A percentile compares a stretch with the other conserved stretches of the same genome.
These are phyloP conservation scores for Lichtheimia ornata DNA, from an alignment of 371 early-diverging fungal species.

Conservation along the genomic window DNA sequence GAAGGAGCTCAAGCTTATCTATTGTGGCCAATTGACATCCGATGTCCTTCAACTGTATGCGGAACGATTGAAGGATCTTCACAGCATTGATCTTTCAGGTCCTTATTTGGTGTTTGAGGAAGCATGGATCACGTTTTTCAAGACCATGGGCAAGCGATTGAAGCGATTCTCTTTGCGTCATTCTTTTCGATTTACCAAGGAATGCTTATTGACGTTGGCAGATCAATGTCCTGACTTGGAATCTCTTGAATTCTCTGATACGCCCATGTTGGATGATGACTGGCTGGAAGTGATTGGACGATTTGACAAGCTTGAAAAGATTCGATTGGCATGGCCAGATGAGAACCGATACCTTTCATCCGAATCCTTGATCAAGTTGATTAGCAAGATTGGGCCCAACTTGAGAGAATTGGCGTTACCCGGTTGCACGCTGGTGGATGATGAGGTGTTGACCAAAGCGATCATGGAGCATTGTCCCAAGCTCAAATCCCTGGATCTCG, in stretches of 20 bases:
- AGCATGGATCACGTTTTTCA: conserved; percentile 66
- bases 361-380: conserved; percentile 43
- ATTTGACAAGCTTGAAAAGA: conserved; percentile 39
- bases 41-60: conserved; percentile 50
- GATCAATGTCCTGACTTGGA: conserved; percentile 56
- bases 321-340: conserved; percentile 55
- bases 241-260: conserved; percentile 57
- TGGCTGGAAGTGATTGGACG: conserved; percentile 40
- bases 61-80: conserved; percentile 47
- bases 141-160: conserved; percentile 49
- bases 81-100: conserved; percentile 68
- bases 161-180: conserved; percentile 59
- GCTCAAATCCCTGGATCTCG: conserved; percentile 57
- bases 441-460: conserved; percentile 57
- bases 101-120: conserved; percentile 68
- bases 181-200: conserved; percentile 60
- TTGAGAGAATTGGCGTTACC: conserved; percentile 60
- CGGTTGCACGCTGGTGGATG: conserved; percentile 52
- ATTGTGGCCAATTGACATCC: conserved; percentile 80
- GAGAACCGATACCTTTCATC: conserved; percentile 25
- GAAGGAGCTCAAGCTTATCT: conserved; percentile 59
- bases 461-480: conserved; percentile 54
- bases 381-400: conserved; percentile 52
- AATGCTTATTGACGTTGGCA: conserved; percentile 56
- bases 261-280: conserved; percentile 54